Percentiles rank a stretch among this genome's conserved stretches.
phyloP scores from a whole-genome alignment of 345 rosid genomes.

The Abelmoschus esculentus region DNA sequence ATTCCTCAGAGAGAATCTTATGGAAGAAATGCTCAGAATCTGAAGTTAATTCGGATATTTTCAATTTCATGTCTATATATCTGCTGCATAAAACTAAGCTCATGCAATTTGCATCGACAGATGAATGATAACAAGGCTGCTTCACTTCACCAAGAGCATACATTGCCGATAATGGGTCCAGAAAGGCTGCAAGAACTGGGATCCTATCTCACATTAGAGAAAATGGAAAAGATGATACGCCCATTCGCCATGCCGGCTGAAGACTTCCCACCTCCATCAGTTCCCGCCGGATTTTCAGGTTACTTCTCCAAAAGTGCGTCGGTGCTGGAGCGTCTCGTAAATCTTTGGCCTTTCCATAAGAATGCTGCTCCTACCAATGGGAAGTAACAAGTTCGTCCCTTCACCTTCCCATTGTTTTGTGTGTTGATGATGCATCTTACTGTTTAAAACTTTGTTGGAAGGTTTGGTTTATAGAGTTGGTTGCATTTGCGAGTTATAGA shows the following conservation, averaged over 20 bases:
- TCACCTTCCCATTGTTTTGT: background rate
- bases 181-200: conserved; percentile 94
- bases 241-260: conserved; percentile 98
- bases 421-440: background rate
- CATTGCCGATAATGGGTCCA: conserved; percentile 97
- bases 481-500: background rate
- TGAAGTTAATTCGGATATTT: background rate
- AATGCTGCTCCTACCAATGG: conserved; percentile 31
- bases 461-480: background rate
- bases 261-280: conserved; percentile 90
- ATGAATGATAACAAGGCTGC: conserved; percentile 62
- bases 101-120: conserved; percentile 17
- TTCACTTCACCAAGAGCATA: conserved; percentile 83
- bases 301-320: conserved; percentile 92
- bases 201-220: conserved; percentile 78
- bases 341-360: conserved; percentile 73
- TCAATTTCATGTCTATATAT: background rate
- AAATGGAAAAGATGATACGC: conserved; percentile 89
- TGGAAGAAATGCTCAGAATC: background rate
- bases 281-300: conserved; percentile 92
- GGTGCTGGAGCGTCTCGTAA: conserved; percentile 74
- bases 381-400: conserved; percentile 19
- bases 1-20: background rate
- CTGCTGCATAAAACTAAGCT: background rate
- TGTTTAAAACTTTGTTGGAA: background rate